Evolutionary conservation across 2,329 filamentous ascomycete species (phyloP).

Genomic region (Fusarium agapanthi): DNA sequence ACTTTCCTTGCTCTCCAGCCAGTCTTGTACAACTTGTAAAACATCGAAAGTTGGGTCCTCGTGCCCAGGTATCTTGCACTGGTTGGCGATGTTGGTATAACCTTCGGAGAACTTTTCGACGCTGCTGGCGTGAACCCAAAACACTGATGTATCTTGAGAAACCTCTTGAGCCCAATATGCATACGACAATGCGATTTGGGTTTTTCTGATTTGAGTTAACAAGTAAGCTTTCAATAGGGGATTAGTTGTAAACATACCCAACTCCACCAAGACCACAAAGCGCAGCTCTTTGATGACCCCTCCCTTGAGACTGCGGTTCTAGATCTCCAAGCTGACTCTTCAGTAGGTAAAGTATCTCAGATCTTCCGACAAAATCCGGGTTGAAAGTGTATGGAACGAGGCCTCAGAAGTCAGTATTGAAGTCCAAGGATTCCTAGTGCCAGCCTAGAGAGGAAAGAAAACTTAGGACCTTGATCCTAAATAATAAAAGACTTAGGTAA

Average conservation of each 20-base stretch:
- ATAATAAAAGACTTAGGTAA: not conserved
- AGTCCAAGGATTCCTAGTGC: too few species aligned
- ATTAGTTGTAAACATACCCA: constrained; percentile 16
- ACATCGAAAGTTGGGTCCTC: constrained; percentile 38
- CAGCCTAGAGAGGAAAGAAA: not conserved
- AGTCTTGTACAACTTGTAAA: constrained; percentile 40
- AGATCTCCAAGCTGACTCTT: constrained; percentile 6
- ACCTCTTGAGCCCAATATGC: constrained; percentile 14
- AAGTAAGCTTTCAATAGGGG: too few species aligned
- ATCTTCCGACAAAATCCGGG: constrained; percentile 21
- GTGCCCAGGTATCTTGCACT: constrained; percentile 39
- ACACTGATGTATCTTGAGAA: constrained; percentile 35
- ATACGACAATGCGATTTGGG: constrained; percentile 27
- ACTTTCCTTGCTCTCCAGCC: constrained; percentile 37
- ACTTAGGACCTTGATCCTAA: accelerated
- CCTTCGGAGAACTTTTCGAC: constrained; percentile 44
- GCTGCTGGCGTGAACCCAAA: constrained; percentile 48
- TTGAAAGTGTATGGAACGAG: constrained; percentile 25
- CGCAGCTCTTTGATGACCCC: not conserved
- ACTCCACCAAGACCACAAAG: constrained; percentile 27
- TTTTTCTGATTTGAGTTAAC: constrained; percentile 6
- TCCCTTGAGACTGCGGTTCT: accelerated
- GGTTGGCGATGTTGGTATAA: constrained; percentile 45
- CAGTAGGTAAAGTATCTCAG: not conserved
- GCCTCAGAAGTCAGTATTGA: not conserved